Evolutionary conservation across 2,329 filamentous ascomycete species (phyloP).

Genomic region (Rhinocladiella similis): DNA sequence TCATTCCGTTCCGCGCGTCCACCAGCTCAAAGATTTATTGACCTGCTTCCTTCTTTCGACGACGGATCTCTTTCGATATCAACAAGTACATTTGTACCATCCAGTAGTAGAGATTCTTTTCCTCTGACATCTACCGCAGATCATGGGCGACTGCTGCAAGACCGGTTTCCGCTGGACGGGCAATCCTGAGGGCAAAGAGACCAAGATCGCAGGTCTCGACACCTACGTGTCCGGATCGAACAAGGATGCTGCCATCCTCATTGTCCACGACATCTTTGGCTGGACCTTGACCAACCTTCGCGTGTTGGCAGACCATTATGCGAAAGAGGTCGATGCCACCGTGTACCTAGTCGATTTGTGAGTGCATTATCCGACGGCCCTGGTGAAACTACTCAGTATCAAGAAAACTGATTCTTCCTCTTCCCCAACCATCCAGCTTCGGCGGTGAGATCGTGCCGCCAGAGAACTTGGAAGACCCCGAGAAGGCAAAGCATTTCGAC

Average conservation of each 20-base stretch:
- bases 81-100: too few relatives aligned
- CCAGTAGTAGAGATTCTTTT: too few relatives aligned
- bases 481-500: conserved; percentile 38
- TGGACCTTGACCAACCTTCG: conserved; percentile 47
- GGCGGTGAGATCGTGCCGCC: conserved; percentile 36
- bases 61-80: too few relatives aligned
- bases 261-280: conserved; percentile 50
- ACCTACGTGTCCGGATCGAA: conserved; percentile 41
- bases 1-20: too few relatives aligned
- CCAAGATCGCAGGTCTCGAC: conserved; percentile 36
- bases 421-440: conserved; percentile 25
- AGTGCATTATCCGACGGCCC: not conserved
- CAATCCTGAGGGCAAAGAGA: conserved; percentile 36
- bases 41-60: too few relatives aligned
- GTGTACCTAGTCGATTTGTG: conserved; percentile 44
- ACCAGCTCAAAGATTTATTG: too few relatives aligned
- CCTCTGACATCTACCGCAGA: too few relatives aligned
- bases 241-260: conserved; percentile 40
- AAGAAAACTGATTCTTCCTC: not conserved
- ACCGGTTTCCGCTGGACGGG: conserved; percentile 45
- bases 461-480: conserved; percentile 32
- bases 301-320: conserved; percentile 48
- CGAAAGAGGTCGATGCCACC: conserved; percentile 43
- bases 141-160: not conserved
- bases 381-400: not conserved